Evolutionary conservation across 2,329 filamentous ascomycete species (phyloP).

Genomic region (Septoria petroselini): DNA sequence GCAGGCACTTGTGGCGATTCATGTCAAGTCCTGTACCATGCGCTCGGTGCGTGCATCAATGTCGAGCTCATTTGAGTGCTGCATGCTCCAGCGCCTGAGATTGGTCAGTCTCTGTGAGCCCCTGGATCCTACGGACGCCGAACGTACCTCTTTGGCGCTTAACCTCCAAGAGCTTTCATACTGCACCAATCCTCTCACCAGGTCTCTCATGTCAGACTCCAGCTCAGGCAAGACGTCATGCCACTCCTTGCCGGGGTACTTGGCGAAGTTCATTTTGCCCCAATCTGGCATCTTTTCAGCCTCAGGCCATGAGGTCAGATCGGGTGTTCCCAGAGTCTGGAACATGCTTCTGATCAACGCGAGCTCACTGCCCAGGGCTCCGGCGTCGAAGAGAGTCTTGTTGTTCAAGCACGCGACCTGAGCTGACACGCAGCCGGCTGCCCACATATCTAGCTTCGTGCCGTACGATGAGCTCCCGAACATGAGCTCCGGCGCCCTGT

Average conservation of each 20-base stretch:
- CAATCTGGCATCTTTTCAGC: slow-evolving; percentile 74
- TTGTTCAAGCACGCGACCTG: slow-evolving; percentile 62
- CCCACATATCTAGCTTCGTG: slow-evolving; percentile 81
- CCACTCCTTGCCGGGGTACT: slow-evolving; percentile 69
- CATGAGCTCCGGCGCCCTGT: slow-evolving; percentile 83
- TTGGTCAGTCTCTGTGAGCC: neutral
- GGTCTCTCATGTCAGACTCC: slow-evolving; percentile 57
- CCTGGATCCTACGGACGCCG: neutral
- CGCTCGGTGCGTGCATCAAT: no score
- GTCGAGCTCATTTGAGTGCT: slow-evolving; percentile 2
- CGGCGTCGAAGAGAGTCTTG: slow-evolving; percentile 74
- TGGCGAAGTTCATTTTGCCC: slow-evolving; percentile 76
- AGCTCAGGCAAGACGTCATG: slow-evolving; percentile 63
- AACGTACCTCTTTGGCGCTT: slow-evolving; percentile 60
- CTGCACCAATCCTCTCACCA: slow-evolving; percentile 65
- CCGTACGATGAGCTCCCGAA: slow-evolving; percentile 78
- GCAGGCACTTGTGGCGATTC: no score
- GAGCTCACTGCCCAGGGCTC: slow-evolving; percentile 87
- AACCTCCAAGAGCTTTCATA: slow-evolving; percentile 69
- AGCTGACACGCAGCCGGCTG: slow-evolving; percentile 75
- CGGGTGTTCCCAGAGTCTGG: slow-evolving; percentile 83
- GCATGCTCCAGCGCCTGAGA: slow-evolving; percentile 5
- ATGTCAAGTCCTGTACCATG: no score
- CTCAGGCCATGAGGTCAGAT: slow-evolving; percentile 75
- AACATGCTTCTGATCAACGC: slow-evolving; percentile 91